Evolutionary conservation across 2,329 filamentous ascomycete genomes (phyloP).

Genomic region (Colletotrichum sp.): DNA sequence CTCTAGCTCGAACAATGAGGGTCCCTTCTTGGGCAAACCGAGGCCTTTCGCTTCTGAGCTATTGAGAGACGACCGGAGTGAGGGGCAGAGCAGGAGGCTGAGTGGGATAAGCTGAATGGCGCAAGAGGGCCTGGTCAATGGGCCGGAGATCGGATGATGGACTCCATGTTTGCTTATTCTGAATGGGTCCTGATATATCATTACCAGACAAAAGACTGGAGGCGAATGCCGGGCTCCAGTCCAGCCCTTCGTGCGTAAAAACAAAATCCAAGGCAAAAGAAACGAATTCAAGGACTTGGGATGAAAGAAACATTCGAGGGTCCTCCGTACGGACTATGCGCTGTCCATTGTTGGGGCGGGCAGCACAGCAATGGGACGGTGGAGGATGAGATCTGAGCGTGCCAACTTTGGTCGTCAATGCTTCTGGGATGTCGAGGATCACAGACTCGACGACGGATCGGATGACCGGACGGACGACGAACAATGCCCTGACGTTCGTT

Average conservation of each 20-base stretch:
- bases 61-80: background rate
- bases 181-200: background rate
- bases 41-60: background rate
- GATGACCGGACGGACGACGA: slow-evolving; percentile 9
- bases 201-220: background rate
- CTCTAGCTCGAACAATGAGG: background rate
- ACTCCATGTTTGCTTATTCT: slow-evolving; percentile 8
- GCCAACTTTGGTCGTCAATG: slow-evolving; percentile 8
- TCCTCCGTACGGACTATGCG: background rate
- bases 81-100: background rate
- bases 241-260: background rate
- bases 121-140: background rate
- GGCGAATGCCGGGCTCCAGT: background rate
- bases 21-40: background rate
- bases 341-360: slow-evolving; percentile 9
- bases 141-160: slow-evolving; percentile 1
- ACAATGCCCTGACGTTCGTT: background rate
- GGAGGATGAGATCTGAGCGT: background rate
- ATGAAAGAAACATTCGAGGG: background rate
- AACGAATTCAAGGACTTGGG: background rate
- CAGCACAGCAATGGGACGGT: background rate
- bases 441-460: slow-evolving; percentile 11
- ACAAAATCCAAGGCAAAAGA: background rate
- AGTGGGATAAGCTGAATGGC: background rate
- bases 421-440: slow-evolving; percentile 16